These are phyloP conservation scores for Phlegmacium glaucopus DNA, from an alignment of 768 basidiomycete genomes.

Conservation along the genomic window DNA sequence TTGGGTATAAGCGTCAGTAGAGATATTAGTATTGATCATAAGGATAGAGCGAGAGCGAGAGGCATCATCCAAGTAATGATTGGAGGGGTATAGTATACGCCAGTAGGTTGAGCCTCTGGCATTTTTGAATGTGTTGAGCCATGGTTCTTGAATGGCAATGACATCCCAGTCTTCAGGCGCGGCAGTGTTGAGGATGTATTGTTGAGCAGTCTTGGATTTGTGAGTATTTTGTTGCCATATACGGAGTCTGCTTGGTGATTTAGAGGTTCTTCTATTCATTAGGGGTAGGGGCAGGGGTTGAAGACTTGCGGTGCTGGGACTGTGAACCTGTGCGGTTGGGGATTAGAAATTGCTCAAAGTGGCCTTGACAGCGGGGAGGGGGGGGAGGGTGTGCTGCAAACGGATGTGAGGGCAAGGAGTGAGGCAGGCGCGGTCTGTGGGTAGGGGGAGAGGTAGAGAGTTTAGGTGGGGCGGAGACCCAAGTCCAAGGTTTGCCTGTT, in stretches of 20 bases:
- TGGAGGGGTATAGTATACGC: constrained; percentile 6
- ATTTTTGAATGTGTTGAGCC: background rate
- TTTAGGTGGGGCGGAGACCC: background rate
- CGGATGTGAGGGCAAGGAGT: background rate
- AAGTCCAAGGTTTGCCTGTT: background rate
- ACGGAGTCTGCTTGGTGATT: background rate
- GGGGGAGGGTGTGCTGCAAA: background rate
- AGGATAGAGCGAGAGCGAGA: constrained; percentile 8
- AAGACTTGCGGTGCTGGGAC: background rate
- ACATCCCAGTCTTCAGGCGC: background rate
- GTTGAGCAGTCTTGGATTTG: background rate
- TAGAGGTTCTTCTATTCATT: background rate
- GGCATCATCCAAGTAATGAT: background rate
- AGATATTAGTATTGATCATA: constrained; percentile 8
- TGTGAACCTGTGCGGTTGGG: background rate
- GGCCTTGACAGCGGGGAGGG: background rate
- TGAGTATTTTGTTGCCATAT: too few relatives aligned
- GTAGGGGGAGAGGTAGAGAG: background rate
- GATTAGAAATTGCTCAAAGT: background rate
- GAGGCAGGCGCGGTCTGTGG: background rate
- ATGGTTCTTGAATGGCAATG: background rate
- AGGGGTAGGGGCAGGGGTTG: background rate
- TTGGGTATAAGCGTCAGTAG: constrained; percentile 16
- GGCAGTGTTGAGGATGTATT: background rate
- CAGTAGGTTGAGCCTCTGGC: background rate